A percentile compares a stretch with the other conserved stretches of the same genome.
Conservation (phyloP, 1,284 basidiomycete genomes). For the Ceratobasidium sp. region DNA sequence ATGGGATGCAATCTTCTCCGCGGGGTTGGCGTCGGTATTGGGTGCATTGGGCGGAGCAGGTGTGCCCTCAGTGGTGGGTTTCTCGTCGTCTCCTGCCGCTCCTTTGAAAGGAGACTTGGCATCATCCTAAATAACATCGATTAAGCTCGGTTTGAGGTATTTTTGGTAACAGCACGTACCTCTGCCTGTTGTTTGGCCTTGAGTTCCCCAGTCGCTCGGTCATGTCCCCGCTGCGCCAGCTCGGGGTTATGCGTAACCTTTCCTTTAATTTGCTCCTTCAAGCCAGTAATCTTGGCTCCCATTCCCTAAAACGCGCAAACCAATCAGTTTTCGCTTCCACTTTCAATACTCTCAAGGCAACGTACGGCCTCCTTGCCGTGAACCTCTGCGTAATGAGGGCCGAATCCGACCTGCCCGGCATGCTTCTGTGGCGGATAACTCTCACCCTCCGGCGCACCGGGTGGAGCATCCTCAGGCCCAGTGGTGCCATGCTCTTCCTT, state of each 20-base stretch:
- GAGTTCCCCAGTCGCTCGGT: constrained; percentile 45
- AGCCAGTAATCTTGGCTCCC: constrained; percentile 48
- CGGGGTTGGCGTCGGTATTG: constrained; percentile 1
- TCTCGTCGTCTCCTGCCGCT: background rate
- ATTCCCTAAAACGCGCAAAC: constrained; percentile 36
- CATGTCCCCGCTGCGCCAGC: constrained; percentile 46
- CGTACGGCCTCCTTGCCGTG: constrained; percentile 43
- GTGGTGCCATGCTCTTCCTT: background rate
- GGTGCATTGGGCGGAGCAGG: constrained; percentile 13
- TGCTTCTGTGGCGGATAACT: constrained; percentile 60
- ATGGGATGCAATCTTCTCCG: background rate
- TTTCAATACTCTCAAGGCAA: constrained; percentile 7
- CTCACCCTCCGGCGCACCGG: constrained; percentile 26
- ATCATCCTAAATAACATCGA: background rate
- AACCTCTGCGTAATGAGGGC: constrained; percentile 58
- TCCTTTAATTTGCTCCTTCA: constrained; percentile 50
- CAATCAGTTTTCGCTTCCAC: background rate
- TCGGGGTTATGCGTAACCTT: constrained; percentile 49
- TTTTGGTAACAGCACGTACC: background rate
- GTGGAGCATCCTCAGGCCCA: constrained; percentile 14
- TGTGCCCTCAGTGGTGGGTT: background rate
- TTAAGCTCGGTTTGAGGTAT: too few species aligned
- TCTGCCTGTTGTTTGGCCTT: constrained; percentile 45
- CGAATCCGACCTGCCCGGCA: constrained; percentile 61
- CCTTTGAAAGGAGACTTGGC: background rate